These are phyloP conservation scores for Aurinia saxatilis DNA, from an alignment of 345 rosid species.

Conservation along the genomic window DNA sequence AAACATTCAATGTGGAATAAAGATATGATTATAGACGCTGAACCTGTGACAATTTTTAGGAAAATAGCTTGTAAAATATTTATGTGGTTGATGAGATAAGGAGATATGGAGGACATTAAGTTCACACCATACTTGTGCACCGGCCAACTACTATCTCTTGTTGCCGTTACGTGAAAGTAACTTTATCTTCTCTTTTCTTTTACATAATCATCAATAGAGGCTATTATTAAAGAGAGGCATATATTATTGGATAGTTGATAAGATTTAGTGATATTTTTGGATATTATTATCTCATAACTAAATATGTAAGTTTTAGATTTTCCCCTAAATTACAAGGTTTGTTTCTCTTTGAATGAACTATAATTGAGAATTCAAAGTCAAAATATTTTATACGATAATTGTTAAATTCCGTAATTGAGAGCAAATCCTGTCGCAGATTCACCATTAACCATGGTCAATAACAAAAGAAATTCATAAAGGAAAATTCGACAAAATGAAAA, in stretches of 20 bases:
- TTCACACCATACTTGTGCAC: conserved; percentile 25
- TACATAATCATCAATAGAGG: not conserved
- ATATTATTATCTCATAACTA: too few relatives aligned
- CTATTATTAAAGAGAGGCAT: not conserved
- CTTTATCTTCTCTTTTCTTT: not conserved
- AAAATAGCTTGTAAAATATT: not conserved
- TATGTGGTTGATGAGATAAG: not conserved
- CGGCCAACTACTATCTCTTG: not conserved
- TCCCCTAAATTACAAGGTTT: too few relatives aligned
- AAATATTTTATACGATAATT: too few relatives aligned
- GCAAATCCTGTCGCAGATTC: too few relatives aligned
- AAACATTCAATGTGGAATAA: not conserved
- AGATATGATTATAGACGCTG: not conserved
- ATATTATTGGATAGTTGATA: conserved; percentile 6
- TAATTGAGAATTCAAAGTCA: too few relatives aligned
- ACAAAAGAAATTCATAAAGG: too few relatives aligned
- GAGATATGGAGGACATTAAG: conserved; percentile 6
- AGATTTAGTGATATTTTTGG: too few relatives aligned
- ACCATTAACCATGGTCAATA: too few relatives aligned
- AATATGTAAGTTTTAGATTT: too few relatives aligned
- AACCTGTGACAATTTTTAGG: not conserved
- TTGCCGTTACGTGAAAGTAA: conserved; percentile 24
- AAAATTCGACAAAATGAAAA: too few relatives aligned
- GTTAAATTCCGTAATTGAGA: too few relatives aligned
- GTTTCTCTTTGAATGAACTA: too few relatives aligned